Evolutionary conservation across 2,329 filamentous ascomycete species (phyloP).

Genomic region (Cryphonectria japonica): DNA sequence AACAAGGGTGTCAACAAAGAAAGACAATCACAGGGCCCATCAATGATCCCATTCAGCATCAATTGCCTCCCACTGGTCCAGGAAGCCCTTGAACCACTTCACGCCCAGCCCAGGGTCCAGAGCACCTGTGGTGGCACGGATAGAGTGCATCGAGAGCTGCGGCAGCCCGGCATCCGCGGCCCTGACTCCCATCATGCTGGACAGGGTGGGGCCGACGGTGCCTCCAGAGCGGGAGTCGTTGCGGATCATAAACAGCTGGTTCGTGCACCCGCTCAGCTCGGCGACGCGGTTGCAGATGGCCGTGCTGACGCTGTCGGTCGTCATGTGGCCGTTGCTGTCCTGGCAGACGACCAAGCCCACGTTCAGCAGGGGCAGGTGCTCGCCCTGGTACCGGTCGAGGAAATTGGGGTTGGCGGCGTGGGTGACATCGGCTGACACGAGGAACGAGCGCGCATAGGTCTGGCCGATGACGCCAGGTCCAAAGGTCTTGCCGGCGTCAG

Average conservation of each 20-base stretch:
- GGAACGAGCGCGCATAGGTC: conserved; percentile 89
- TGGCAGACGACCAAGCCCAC: conserved; percentile 79
- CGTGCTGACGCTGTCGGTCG: conserved; percentile 85
- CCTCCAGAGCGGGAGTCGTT: conserved; percentile 90
- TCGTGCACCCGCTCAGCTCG: conserved; percentile 68
- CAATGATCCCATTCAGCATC: conserved; percentile 73
- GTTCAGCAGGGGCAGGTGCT: conserved; percentile 87
- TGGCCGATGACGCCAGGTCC: conserved; percentile 70
- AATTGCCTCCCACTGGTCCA: conserved; percentile 83
- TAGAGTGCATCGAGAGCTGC: conserved; percentile 92
- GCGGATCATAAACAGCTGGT: conserved; percentile 92
- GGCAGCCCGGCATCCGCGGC: conserved; percentile 88
- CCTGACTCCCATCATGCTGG: conserved; percentile 76
- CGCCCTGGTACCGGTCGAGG: conserved; percentile 76
- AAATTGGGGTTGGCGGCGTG: conserved; percentile 98
- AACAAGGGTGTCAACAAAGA: too few relatives aligned
- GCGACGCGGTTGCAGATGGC: conserved; percentile 80
- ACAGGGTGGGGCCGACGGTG: conserved; percentile 92
- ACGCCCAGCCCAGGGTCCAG: conserved; percentile 87
- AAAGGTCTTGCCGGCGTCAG: conserved; percentile 51
- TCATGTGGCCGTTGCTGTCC: conserved; percentile 95
- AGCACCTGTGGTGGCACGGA: conserved; percentile 84
- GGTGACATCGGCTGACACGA: conserved; percentile 89
- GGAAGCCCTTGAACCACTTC: conserved; percentile 85
- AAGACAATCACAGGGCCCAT: too few relatives aligned